These are phyloP conservation scores for Botrytis pseudocinerea DNA, from an alignment of 2,329 filamentous ascomycete species.

Conservation along the genomic window DNA sequence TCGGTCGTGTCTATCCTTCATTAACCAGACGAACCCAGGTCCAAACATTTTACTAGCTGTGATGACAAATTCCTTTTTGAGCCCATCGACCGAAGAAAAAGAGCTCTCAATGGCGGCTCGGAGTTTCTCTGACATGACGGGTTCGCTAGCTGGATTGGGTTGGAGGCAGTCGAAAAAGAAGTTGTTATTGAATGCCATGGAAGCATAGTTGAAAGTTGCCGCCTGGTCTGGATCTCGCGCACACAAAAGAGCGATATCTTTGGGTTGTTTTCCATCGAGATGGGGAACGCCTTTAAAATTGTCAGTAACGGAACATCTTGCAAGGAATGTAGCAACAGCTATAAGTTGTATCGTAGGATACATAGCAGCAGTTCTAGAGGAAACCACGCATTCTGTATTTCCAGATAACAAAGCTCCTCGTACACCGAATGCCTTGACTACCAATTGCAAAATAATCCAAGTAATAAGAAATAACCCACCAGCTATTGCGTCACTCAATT, in stretches of 20 bases:
- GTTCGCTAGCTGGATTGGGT: constrained; percentile 44
- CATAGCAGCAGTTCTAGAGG: not conserved
- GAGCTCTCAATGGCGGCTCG: constrained; percentile 61
- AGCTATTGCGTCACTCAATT: constrained; percentile 71
- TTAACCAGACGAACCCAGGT: constrained; percentile 95
- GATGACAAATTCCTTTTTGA: constrained; percentile 75
- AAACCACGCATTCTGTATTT: not conserved
- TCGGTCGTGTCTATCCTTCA: constrained; percentile 50
- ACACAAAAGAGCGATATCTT: constrained; percentile 70
- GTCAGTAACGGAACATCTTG: not conserved
- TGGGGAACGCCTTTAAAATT: not conserved
- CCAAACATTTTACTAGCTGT: constrained; percentile 93
- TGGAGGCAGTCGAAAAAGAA: constrained; percentile 71
- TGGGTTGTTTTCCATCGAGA: constrained; percentile 42
- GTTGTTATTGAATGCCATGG: constrained; percentile 89
- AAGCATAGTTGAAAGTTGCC: constrained; percentile 90
- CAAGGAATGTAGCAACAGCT: not conserved
- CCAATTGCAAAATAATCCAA: not conserved
- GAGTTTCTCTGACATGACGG: constrained; percentile 56
- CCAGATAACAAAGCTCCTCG: not conserved
- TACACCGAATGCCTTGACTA: not conserved
- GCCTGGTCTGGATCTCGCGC: constrained; percentile 79
- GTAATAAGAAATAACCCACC: constrained; percentile 54
- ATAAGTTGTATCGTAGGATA: not conserved
- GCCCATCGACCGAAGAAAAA: constrained; percentile 81